Conservation (phyloP, 2,329 filamentous ascomycete species). For the Daldinia sp. region DNA sequence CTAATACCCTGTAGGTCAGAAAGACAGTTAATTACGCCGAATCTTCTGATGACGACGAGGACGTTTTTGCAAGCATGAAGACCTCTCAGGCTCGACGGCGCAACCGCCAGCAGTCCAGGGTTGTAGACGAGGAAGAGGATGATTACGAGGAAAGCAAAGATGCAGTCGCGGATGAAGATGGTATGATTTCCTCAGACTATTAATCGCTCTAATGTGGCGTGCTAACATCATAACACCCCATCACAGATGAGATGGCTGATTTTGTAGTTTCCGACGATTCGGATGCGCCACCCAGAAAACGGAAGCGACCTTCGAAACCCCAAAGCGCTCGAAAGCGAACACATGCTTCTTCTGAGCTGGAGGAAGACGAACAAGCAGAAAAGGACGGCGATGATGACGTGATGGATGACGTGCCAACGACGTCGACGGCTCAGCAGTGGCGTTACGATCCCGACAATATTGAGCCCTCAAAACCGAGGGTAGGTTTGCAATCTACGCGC, state of each 20-base stretch:
- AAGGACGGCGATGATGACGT: constrained; percentile 66
- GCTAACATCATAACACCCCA: constrained; percentile 27
- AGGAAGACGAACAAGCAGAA: constrained; percentile 53
- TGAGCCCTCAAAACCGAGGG: constrained; percentile 49
- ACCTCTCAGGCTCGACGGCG: constrained; percentile 56
- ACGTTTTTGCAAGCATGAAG: constrained; percentile 68
- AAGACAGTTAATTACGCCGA: constrained; percentile 84
- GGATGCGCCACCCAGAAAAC: constrained; percentile 79
- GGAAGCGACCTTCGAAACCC: constrained; percentile 74
- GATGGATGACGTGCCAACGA: constrained; percentile 67
- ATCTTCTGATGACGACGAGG: constrained; percentile 83
- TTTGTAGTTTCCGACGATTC: constrained; percentile 91
- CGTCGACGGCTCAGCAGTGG: constrained; percentile 87
- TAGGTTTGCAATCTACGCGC: constrained; percentile 44
- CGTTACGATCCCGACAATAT: constrained; percentile 68
- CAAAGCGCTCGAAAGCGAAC: constrained; percentile 71
- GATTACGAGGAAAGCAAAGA: constrained; percentile 73
- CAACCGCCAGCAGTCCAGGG: constrained; percentile 66
- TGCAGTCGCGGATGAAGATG: constrained; percentile 71
- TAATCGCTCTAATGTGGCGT: constrained; percentile 6
- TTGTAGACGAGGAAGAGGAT: constrained; percentile 76
- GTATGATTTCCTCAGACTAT: constrained; percentile 52
- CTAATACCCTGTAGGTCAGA: constrained; percentile 56
- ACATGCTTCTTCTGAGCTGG: constrained; percentile 64
- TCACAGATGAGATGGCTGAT: constrained; percentile 78